Base-by-base conservation (phyloP, 345 rosid genomes). In the Pelargonium nanum region DNA sequence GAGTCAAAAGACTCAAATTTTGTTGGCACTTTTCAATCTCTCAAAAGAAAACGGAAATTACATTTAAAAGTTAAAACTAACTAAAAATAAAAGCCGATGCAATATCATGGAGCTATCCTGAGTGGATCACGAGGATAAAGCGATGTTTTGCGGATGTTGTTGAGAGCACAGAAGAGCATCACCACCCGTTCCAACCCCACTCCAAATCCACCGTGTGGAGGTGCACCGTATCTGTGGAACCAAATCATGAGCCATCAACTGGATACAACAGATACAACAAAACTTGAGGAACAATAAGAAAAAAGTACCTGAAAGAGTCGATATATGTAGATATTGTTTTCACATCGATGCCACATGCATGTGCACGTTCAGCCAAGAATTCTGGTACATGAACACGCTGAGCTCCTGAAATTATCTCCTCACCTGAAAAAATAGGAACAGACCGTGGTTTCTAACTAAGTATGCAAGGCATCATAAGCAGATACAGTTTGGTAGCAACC, bases 381-480 rank as follows among this genome's bases (percentile, higher is more conserved):
- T 89, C 91, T 21, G 94, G 83, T 44, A 74, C 83, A 74, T 89
- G 97, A 59, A 89, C 61, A 85, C 97, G 97, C 75, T 93, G 97
- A 51, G 87, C 96, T 70, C 97, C 99, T 4, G 99, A 89, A 55
- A 93, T 89, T 30, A 93, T 93, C 81, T 89, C 97, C 84, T 89
- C 96, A 1, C 99, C 98, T 89, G 28, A 52, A 56, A 22, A 25
- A n/a, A 52, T 68, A 60, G 40, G 50, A 58, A 52, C 16, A 56
- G 45, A 34, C 45, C 45, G 12, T 34, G 13, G 7, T 34, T 34
- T 34, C 45, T 1, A 34, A 34, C 7, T 28, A 28, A 28, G 3
- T 28, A 28, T 28, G 32, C 7, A 7, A 28, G n/a, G n/a, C n/a
- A n/a, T n/a, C n/a, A n/a, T n/a, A n/a, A n/a, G n/a, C n/a, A n/a